phyloP scores from a whole-genome alignment of 768 basidiomycete species.

The Boletus rubescentipes region DNA sequence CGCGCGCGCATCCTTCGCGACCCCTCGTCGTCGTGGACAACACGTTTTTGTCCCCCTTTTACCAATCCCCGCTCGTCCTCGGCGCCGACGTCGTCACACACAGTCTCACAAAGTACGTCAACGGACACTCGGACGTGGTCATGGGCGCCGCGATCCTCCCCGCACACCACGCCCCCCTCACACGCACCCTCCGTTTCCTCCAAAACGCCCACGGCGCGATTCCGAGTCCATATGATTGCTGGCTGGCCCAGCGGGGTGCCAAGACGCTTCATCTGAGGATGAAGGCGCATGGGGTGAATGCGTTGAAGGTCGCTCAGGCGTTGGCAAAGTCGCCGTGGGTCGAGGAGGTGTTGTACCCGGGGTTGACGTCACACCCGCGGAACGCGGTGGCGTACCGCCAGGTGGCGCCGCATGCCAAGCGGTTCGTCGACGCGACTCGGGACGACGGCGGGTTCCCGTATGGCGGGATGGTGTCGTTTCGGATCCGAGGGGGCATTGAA shows the following conservation, averaged over 20 bases:
- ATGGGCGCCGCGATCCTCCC: conserved; percentile 84
- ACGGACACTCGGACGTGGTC: conserved; percentile 92
- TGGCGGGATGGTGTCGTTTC: conserved; percentile 85
- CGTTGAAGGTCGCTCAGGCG: conserved; percentile 67
- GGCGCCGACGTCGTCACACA: conserved; percentile 88
- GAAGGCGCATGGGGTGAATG: conserved; percentile 83
- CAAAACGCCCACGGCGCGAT: conserved; percentile 88
- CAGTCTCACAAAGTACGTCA: conserved; percentile 86
- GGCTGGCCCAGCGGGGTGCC: conserved; percentile 85
- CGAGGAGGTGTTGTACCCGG: conserved; percentile 86
- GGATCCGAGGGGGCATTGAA: conserved; percentile 48
- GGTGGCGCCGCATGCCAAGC: conserved; percentile 66
- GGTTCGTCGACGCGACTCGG: conserved; percentile 50
- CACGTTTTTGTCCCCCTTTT: conserved; percentile 93
- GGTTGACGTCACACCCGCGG: conserved; percentile 64
- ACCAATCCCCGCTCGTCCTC: conserved; percentile 79
- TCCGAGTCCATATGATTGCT: conserved; percentile 83
- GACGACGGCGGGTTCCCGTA: conserved; percentile 69
- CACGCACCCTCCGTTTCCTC: conserved; percentile 71
- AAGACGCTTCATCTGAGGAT: conserved; percentile 92
- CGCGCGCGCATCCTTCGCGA: conserved; percentile 55
- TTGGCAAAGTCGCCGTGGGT: conserved; percentile 59
- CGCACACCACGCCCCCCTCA: conserved; percentile 45
- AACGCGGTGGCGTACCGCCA: conserved; percentile 62
- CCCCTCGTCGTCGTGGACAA: conserved; percentile 91